Evolutionary conservation across 2,329 filamentous ascomycete species (phyloP), one percentile per base, ranked within the genome.

Genomic region (Sclerotinia borealis): DNA sequence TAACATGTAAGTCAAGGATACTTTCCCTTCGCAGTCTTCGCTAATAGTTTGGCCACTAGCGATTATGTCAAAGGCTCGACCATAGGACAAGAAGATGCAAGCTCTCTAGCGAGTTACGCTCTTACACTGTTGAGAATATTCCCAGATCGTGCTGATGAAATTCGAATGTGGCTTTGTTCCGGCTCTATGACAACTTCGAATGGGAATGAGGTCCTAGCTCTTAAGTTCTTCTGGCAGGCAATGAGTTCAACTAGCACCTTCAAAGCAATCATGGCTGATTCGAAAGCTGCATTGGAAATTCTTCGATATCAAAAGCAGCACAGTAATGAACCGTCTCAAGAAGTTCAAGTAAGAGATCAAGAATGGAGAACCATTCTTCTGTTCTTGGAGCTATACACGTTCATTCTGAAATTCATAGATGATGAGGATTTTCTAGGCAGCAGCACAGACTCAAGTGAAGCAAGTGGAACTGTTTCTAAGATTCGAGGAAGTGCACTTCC

Each of bases 311-410:
- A 72, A 61, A 70, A 61, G 19, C 66, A 67, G 63, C 55, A 60
- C 43, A 63, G 59, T 10, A 36, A 50, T 27, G 55, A 51, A 47
- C 41, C 50, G 10, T 34, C 52, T 29, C 63, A 64, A 49, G 62
- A 52, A 52, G 66, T 71, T 59, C 47, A 48, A 59, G 48, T 45
- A 11, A 70, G 68, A 63, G 72, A 74, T 62, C 66, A 70, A 68
- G 92, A 98, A 73, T 99, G 95, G 95, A 87, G 89, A 22, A 87
- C 95, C 1, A 85, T 96, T 48, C 80, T 98, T 0, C 82, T 99
- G 0, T 98, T 99, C 72, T 81, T 99, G 7, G 95, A 99, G 71
- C 83, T 99, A 0, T 99, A 97, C 74, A 92, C 90, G 2, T 98
- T 98, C 73, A 86, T 97, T 2, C 79, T 98, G 15, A 90, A 95